Evolutionary conservation across 1,139 yeast species (phyloP).

Genomic region (Lodderomyces oxycetoniae): DNA sequence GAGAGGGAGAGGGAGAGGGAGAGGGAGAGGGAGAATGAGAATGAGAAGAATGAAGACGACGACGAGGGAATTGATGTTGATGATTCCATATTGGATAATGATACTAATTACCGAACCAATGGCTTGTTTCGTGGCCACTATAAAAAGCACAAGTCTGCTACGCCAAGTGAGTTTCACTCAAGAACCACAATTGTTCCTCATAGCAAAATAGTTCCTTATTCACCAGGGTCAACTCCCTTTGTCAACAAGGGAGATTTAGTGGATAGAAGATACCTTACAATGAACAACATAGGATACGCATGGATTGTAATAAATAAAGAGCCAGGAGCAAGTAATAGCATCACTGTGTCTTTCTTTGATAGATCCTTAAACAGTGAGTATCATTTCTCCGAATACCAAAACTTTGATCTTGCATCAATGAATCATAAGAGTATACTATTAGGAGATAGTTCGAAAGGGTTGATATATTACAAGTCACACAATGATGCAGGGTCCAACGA

Average conservation of each 20-base stretch:
- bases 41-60: constrained; percentile 1
- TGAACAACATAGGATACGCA: constrained; percentile 77
- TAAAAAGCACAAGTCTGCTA: constrained; percentile 7
- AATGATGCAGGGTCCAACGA: constrained; percentile 33
- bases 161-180: constrained; percentile 2
- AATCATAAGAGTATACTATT: constrained; percentile 63
- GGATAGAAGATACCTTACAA: constrained; percentile 69
- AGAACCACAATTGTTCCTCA: neutral
- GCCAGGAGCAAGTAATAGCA: constrained; percentile 38
- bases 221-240: constrained; percentile 83
- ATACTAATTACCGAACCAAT: constrained; percentile 21
- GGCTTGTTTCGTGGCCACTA: constrained; percentile 15
- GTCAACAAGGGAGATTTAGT: constrained; percentile 15
- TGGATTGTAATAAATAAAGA: constrained; percentile 60
- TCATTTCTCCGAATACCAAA: constrained; percentile 72
- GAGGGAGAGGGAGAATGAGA: neutral
- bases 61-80: constrained; percentile 14
- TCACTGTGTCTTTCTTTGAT: constrained; percentile 86
- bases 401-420: constrained; percentile 73
- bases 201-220: constrained; percentile 36
- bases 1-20: neutral
- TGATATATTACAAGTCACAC: constrained; percentile 36
- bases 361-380: constrained; percentile 74
- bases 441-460: constrained; percentile 41
- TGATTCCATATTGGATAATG: constrained; percentile 19